Evolutionary conservation across 1,284 basidiomycete species (phyloP).

Genomic region (Boletus semigastroideus): DNA sequence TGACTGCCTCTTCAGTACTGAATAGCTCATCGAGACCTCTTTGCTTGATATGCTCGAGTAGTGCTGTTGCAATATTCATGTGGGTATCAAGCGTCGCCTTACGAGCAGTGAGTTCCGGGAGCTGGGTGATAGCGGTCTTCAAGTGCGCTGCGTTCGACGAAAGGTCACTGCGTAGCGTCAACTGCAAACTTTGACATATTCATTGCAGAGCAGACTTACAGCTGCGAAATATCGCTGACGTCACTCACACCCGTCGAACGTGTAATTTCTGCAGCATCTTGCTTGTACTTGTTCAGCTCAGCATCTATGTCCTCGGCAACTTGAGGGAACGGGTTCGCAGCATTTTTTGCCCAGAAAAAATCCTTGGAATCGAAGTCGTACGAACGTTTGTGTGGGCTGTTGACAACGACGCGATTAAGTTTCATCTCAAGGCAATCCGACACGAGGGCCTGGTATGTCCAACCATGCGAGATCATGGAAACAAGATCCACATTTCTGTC

Average conservation of each 20-base stretch:
- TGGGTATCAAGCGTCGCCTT: constrained; percentile 97
- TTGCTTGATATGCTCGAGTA: constrained; percentile 95
- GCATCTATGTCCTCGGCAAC: constrained; percentile 97
- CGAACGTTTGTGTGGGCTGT: constrained; percentile 73
- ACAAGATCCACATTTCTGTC: constrained; percentile 96
- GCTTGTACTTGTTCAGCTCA: constrained; percentile 94
- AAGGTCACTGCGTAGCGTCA: constrained; percentile 59
- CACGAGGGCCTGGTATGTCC: constrained; percentile 99
- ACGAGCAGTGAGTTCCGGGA: constrained; percentile 96
- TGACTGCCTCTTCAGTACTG: constrained; percentile 91
- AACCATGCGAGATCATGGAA: constrained; percentile 94
- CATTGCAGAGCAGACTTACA: constrained; percentile 52
- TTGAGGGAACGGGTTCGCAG: constrained; percentile 95
- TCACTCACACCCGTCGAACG: constrained; percentile 95
- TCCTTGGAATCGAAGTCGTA: constrained; percentile 98
- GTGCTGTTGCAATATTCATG: constrained; percentile 98
- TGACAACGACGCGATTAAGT: constrained; percentile 91
- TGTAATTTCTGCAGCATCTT: constrained; percentile 96
- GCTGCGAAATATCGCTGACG: constrained; percentile 91
- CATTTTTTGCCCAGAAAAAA: constrained; percentile 99
- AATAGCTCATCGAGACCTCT: constrained; percentile 95
- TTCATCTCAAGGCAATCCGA: constrained; percentile 98
- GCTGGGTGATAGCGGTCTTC: constrained; percentile 96
- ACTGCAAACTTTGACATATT: background rate
- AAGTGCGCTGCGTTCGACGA: constrained; percentile 93